phyloP scores from a whole-genome alignment of 129 eudicot species.

The Artemisia tridentata region DNA sequence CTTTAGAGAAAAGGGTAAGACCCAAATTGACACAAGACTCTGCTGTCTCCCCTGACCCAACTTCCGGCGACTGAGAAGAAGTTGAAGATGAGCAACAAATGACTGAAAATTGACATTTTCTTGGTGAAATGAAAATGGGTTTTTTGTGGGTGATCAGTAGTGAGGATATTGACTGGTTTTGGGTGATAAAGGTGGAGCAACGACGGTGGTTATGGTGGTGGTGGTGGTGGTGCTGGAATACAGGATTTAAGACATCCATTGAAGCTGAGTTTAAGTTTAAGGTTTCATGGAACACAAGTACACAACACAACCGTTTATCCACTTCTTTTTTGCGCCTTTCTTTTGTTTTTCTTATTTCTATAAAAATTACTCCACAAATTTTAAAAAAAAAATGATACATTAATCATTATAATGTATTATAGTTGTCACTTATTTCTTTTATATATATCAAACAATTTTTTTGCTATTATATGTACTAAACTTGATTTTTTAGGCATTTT shows the following conservation, averaged over 20 bases:
- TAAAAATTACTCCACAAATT: too few species aligned
- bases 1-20: constrained; percentile 76
- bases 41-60: constrained; percentile 46
- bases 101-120: constrained; percentile 26
- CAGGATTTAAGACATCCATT: constrained; percentile 49
- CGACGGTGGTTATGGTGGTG: constrained; percentile 25
- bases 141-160: constrained; percentile 16
- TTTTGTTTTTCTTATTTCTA: background rate
- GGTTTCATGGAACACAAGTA: constrained; percentile 24
- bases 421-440: too few species aligned
- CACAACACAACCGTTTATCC: constrained; percentile 24
- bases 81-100: constrained; percentile 57
- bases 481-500: too few species aligned
- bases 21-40: constrained; percentile 86
- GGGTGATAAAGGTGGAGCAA: constrained; percentile 13
- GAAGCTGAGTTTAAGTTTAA: constrained; percentile 4
- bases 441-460: too few species aligned
- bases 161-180: constrained; percentile 14
- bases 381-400: too few species aligned
- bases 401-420: too few species aligned
- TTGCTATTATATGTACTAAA: too few species aligned
- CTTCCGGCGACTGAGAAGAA: constrained; percentile 47
- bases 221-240: constrained; percentile 33
- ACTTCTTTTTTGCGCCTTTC: background rate
- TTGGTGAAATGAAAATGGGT: constrained; percentile 23